Percentiles rank a stretch among this genome's conserved stretches.
These are phyloP conservation scores for Dichotomopilus funicola DNA, from an alignment of 2,329 filamentous ascomycete genomes.

Conservation along the genomic window DNA sequence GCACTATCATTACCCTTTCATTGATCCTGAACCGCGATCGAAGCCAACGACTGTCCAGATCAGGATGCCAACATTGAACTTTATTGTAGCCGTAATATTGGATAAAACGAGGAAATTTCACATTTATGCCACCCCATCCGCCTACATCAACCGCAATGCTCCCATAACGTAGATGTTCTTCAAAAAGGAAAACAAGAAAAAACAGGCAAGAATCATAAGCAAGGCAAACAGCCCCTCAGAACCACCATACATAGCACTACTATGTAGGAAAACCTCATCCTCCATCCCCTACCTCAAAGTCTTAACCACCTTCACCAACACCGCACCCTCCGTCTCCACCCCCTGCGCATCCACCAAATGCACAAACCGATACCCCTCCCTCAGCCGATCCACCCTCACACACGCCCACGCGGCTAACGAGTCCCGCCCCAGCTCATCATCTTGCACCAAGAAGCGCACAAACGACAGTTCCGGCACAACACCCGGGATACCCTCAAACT, in stretches of 20 bases:
- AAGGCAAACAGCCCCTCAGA: too few relatives aligned
- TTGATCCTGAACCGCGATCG: too few relatives aligned
- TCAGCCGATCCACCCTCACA: conserved; percentile 73
- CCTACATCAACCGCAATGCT: too few relatives aligned
- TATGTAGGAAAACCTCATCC: too few relatives aligned
- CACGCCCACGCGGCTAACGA: conserved; percentile 83
- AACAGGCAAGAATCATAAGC: too few relatives aligned
- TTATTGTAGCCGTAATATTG: too few relatives aligned
- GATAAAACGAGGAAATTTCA: too few relatives aligned
- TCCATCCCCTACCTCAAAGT: conserved; percentile 25
- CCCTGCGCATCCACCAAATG: conserved; percentile 64
- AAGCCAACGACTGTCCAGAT: too few relatives aligned
- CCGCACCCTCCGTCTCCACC: conserved; percentile 55
- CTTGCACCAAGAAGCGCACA: conserved; percentile 77
- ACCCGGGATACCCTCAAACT: conserved; percentile 48
- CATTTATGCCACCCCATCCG: too few relatives aligned
- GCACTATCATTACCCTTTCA: not conserved
- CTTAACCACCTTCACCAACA: conserved; percentile 72
- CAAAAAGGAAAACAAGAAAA: not conserved
- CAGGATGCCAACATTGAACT: too few relatives aligned
- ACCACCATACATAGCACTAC: too few relatives aligned
- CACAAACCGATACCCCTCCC: conserved; percentile 69
- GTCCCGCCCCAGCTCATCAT: conserved; percentile 75
- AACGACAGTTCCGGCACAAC: conserved; percentile 66
- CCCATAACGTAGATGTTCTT: too few relatives aligned